phyloP scores from a whole-genome alignment of 192 early-diverging fungal genomes.

The Geosiphon pyriformis region DNA sequence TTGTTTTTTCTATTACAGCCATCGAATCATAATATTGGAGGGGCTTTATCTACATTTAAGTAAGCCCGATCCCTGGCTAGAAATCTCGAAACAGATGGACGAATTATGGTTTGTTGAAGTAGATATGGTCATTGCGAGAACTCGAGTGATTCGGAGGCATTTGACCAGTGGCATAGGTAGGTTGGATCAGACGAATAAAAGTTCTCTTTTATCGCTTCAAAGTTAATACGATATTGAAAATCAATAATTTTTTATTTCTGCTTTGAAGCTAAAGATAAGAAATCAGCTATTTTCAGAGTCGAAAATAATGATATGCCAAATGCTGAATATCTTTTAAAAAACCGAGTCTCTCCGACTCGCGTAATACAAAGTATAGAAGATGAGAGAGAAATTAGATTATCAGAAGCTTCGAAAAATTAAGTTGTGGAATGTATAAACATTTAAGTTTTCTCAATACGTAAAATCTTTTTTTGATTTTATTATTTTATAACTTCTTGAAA shows the following conservation, averaged over 20 bases:
- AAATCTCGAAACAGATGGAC: slow-evolving; percentile 33
- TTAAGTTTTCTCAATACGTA: too few species aligned
- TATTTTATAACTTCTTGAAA: too few species aligned
- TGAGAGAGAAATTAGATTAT: neutral
- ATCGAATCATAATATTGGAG: slow-evolving; percentile 45
- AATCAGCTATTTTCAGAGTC: neutral
- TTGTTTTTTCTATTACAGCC: slow-evolving; percentile 4
- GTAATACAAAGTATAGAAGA: slow-evolving; percentile 6
- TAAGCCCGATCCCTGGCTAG: slow-evolving; percentile 33
- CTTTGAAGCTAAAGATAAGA: slow-evolving; percentile 1
- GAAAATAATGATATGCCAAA: slow-evolving; percentile 21
- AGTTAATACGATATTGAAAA: neutral
- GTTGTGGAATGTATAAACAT: too few species aligned
- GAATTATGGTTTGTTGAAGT: slow-evolving; percentile 44
- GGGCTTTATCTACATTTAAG: slow-evolving; percentile 48
- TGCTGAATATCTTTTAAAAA: slow-evolving; percentile 17
- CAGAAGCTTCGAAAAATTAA: too few species aligned
- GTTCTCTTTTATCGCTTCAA: neutral
- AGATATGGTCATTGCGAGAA: slow-evolving; percentile 29
- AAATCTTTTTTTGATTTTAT: too few species aligned
- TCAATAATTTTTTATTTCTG: neutral
- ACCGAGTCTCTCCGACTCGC: neutral
- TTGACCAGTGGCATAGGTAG: slow-evolving; percentile 35
- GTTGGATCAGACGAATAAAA: neutral
- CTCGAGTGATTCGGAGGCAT: slow-evolving; percentile 39